These are phyloP conservation scores for Fusarium keratoplasticum DNA, from an alignment of 2,329 filamentous ascomycete species.

Conservation along the genomic window DNA sequence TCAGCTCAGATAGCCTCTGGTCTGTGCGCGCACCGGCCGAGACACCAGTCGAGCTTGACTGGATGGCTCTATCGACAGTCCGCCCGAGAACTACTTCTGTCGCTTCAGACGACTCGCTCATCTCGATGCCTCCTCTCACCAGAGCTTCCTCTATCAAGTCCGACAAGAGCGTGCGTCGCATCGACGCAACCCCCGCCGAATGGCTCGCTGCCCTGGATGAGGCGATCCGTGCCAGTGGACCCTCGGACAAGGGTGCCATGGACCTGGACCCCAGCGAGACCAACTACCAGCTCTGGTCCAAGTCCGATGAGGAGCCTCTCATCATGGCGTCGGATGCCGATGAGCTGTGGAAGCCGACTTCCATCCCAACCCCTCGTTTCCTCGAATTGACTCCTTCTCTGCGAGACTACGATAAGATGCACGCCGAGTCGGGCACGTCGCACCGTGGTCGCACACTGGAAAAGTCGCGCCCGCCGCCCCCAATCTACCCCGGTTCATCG, in stretches of 20 bases:
- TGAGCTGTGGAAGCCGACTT: conserved; percentile 40
- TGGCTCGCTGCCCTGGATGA: conserved; percentile 55
- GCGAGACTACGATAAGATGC: conserved; percentile 31
- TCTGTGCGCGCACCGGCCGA: conserved; percentile 38
- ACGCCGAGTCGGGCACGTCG: conserved; percentile 38
- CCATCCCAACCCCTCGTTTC: conserved; percentile 20
- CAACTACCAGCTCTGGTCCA: conserved; percentile 44
- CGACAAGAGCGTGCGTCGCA: conserved; percentile 29
- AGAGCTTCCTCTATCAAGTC: conserved; percentile 39
- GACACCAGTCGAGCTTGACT: conserved; percentile 30
- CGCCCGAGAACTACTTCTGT: conserved; percentile 35
- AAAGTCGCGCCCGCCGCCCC: conserved; percentile 36
- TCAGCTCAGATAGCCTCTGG: conserved; percentile 53
- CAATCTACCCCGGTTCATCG: conserved; percentile 35
- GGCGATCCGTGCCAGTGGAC: conserved; percentile 29
- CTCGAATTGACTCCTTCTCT: conserved; percentile 35
- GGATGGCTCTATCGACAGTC: conserved; percentile 39
- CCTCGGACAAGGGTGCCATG: conserved; percentile 22
- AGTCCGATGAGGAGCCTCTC: conserved; percentile 17
- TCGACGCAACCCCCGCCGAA: conserved; percentile 43
- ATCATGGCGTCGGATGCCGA: conserved; percentile 10
- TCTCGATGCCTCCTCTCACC: conserved; percentile 22
- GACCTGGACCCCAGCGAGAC: conserved; percentile 17
- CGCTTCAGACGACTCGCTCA: conserved; percentile 30
- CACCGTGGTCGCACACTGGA: conserved; percentile 33